Percentiles rank a stretch among this genome's conserved stretches.
Evolutionary conservation across 164 flowering plant genomes (phyloP).

Genomic region (Buxus sempervirens): DNA sequence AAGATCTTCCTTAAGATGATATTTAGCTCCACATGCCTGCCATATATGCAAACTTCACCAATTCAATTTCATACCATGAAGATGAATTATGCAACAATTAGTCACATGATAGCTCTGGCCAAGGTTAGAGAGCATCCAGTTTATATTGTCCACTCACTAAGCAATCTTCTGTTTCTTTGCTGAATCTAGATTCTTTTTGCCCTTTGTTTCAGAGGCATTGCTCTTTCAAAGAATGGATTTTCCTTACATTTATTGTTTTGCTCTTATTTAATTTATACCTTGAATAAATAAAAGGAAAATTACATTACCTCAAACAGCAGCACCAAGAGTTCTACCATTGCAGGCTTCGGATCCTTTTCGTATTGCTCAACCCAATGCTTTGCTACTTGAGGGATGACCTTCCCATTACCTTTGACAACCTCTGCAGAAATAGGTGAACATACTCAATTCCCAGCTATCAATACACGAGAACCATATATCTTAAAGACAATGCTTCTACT

Average conservation of each 20-base stretch:
- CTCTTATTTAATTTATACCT: too few relatives aligned
- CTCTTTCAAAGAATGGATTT: not conserved
- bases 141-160: not conserved
- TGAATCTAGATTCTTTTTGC: not conserved
- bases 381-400: conserved; percentile 59
- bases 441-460: not conserved
- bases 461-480: not conserved
- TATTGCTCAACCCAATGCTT: conserved; percentile 83
- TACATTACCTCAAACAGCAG: conserved; percentile 85
- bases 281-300: not conserved
- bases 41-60: conserved; percentile 14
- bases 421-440: conserved; percentile 41
- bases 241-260: too few relatives aligned
- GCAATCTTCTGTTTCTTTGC: not conserved
- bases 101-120: not conserved
- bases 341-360: conserved; percentile 70
- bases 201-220: not conserved
- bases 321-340: conserved; percentile 70
- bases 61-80: not conserved
- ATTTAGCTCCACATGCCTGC: conserved; percentile 93
- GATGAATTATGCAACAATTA: not conserved
- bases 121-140: conserved; percentile 1
- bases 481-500: not conserved
- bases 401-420: conserved; percentile 71
- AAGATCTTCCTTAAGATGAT: conserved; percentile 45